Conservation (phyloP, 2,329 filamentous ascomycete genomes). For the Claviceps arundinis region DNA sequence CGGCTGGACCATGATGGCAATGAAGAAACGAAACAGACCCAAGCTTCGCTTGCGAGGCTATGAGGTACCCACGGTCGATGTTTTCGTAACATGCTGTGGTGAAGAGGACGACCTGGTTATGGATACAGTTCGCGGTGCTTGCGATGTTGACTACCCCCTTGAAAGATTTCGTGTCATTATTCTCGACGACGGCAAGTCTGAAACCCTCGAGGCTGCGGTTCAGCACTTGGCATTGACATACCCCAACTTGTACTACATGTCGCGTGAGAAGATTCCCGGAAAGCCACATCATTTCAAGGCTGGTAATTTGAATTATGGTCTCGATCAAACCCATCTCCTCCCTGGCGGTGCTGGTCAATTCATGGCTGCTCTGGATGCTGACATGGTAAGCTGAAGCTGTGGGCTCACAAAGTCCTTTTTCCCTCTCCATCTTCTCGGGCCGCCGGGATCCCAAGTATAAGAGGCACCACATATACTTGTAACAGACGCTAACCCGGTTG, state of each 20-base stretch:
- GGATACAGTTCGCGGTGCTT: slow-evolving; percentile 43
- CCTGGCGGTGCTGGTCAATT: slow-evolving; percentile 42
- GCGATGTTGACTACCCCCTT: slow-evolving; percentile 38
- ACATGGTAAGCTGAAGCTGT: slow-evolving; percentile 34
- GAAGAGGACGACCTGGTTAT: slow-evolving; percentile 43
- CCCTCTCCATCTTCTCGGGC: neutral
- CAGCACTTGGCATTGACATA: slow-evolving; percentile 24
- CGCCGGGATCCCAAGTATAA: no score
- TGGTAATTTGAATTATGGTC: slow-evolving; percentile 49
- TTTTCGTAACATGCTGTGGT: slow-evolving; percentile 44
- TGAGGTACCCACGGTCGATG: slow-evolving; percentile 40
- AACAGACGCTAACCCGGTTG: no score
- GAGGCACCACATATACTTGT: no score
- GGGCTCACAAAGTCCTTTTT: neutral
- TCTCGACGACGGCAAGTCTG: slow-evolving; percentile 39
- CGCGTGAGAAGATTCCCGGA: slow-evolving; percentile 34
- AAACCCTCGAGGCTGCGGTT: slow-evolving; percentile 26
- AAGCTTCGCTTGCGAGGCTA: slow-evolving; percentile 37
- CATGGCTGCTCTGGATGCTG: slow-evolving; percentile 51
- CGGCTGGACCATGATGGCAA: slow-evolving; percentile 41
- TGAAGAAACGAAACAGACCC: slow-evolving; percentile 39
- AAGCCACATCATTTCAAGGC: slow-evolving; percentile 48
- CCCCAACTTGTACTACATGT: slow-evolving; percentile 39
- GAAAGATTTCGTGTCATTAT: slow-evolving; percentile 40
- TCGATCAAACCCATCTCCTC: slow-evolving; percentile 35